Conservation (phyloP, 306 rosid species). For the Cyamopsis tetragonoloba region DNA sequence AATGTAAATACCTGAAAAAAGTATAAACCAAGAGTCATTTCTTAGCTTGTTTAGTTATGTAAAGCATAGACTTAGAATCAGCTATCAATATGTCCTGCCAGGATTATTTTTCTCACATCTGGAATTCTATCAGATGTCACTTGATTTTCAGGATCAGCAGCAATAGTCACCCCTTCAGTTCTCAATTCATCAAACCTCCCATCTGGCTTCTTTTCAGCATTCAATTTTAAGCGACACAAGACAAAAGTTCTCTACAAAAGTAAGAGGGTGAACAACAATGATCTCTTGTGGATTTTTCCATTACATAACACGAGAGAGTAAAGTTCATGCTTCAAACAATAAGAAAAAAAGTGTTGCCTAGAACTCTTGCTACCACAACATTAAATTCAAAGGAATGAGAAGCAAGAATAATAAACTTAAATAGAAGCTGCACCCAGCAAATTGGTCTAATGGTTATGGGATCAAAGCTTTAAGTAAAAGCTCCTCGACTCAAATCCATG, state of each 20-base stretch:
- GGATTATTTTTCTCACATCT: conserved; percentile 33
- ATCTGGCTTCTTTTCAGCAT: conserved; percentile 17
- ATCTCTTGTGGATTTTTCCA: background rate
- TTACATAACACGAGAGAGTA: background rate
- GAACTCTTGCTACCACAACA: background rate
- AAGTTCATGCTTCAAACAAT: background rate
- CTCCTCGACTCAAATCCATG: no score
- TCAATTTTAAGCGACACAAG: conserved; percentile 43
- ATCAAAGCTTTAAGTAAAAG: no score
- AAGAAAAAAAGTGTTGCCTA: background rate
- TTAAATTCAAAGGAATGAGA: no score
- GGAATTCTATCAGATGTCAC: background rate
- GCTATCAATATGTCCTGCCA: background rate
- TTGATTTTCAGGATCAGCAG: conserved; percentile 1
- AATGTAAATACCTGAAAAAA: background rate
- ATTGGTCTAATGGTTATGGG: no score
- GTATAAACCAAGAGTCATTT: background rate
- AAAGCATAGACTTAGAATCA: background rate
- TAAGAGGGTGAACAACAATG: background rate
- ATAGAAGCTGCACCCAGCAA: no score
- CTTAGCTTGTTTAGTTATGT: background rate
- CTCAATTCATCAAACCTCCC: background rate
- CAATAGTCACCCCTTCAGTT: conserved; percentile 22
- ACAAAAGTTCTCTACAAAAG: conserved; percentile 34
- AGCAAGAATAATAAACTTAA: no score